Evolutionary conservation across 106 monocot species (phyloP).

Genomic region (Amphibolis antarctica): DNA sequence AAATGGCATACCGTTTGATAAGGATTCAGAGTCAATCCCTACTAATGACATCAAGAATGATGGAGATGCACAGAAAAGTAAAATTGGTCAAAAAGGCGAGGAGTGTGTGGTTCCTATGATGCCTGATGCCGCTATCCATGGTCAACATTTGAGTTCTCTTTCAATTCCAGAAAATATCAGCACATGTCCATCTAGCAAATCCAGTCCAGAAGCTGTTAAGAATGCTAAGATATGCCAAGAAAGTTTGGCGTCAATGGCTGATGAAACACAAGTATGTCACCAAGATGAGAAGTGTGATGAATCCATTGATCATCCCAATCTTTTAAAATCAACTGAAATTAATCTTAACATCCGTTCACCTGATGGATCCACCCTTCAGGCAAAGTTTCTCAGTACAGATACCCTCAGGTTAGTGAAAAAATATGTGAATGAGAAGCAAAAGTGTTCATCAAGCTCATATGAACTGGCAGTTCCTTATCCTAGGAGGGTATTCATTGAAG

Average conservation of each 20-base stretch:
- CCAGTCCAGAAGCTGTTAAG: not conserved
- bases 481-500: constrained; percentile 48
- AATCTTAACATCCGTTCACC: constrained; percentile 66
- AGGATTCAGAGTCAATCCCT: constrained; percentile 14
- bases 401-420: constrained; percentile 56
- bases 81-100: constrained; percentile 8
- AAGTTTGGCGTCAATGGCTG: constrained; percentile 5
- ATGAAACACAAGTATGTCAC: constrained; percentile 7
- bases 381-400: constrained; percentile 42
- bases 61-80: constrained; percentile 5
- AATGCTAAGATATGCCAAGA: not conserved
- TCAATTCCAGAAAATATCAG: constrained; percentile 6
- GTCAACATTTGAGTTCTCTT: not conserved
- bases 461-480: constrained; percentile 85
- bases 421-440: constrained; percentile 42
- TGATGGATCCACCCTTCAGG: constrained; percentile 52
- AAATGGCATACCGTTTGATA: constrained; percentile 8
- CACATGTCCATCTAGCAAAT: not conserved
- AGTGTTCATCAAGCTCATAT: constrained; percentile 28
- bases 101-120: constrained; percentile 3
- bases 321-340: constrained; percentile 45
- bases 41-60: constrained; percentile 6
- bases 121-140: not conserved
- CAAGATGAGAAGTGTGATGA: constrained; percentile 14
- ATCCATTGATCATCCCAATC: constrained; percentile 7